These are phyloP conservation scores for Camptophora hylomeconis DNA, from an alignment of 2,329 filamentous ascomycete species.

Conservation along the genomic window DNA sequence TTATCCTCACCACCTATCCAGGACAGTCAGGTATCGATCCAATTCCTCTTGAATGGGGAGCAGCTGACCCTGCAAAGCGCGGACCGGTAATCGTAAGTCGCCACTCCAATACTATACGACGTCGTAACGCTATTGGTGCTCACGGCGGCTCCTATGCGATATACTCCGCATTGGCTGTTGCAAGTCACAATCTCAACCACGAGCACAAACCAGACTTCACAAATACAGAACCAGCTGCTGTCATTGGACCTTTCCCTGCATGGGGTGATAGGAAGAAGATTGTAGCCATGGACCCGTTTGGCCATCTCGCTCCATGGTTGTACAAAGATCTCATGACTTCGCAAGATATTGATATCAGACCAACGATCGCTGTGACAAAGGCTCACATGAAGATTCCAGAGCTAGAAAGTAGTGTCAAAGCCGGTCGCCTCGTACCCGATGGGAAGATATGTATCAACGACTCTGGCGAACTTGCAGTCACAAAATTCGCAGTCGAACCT, in stretches of 20 bases:
- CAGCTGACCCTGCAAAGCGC: conserved; percentile 57
- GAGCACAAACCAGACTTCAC: conserved; percentile 69
- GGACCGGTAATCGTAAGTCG: conserved; percentile 83
- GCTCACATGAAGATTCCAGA: conserved; percentile 97
- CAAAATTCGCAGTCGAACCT: conserved; percentile 93
- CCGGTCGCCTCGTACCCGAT: conserved; percentile 63
- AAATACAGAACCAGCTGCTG: conserved; percentile 83
- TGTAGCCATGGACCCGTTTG: conserved; percentile 91
- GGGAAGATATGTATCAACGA: conserved; percentile 83
- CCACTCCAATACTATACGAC: conserved; percentile 59
- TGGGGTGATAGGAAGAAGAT: conserved; percentile 91
- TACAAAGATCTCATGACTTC: conserved; percentile 67
- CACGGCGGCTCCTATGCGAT: conserved; percentile 90
- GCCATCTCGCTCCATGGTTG: conserved; percentile 73
- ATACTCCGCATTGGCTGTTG: conserved; percentile 86
- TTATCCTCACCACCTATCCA: conserved; percentile 73
- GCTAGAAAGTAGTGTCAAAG: conserved; percentile 73
- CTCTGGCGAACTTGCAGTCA: conserved; percentile 79
- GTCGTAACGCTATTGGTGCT: conserved; percentile 61
- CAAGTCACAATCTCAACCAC: conserved; percentile 72
- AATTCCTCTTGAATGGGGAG: conserved; percentile 78
- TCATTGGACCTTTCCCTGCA: conserved; percentile 76
- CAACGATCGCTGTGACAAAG: conserved; percentile 82
- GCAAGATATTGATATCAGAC: conserved; percentile 72
- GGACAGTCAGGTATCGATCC: conserved; percentile 90